Conservation (phyloP, 2,329 filamentous ascomycete species). For the Ophiostoma australiae region DNA sequence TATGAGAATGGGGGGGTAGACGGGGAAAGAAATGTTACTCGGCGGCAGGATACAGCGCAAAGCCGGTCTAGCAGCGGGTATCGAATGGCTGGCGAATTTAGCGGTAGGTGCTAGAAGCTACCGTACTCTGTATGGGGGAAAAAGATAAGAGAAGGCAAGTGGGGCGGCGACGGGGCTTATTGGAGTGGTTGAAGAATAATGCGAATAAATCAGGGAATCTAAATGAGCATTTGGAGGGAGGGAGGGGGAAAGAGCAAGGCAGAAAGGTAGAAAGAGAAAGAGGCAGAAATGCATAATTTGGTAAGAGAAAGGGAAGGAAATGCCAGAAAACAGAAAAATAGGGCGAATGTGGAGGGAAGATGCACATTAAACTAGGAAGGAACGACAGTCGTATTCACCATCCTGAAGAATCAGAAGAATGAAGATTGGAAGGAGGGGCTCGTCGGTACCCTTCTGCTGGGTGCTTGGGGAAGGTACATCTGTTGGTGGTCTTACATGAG, state of each 20-base stretch:
- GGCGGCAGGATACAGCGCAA: constrained; percentile 8
- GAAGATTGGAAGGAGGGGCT: constrained; percentile 9
- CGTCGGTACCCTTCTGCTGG: background rate
- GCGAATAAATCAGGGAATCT: constrained; percentile 6
- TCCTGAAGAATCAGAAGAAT: background rate
- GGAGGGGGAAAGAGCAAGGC: background rate
- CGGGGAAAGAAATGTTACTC: background rate
- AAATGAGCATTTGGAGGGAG: background rate
- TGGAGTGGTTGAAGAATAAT: background rate
- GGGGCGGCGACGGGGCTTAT: background rate
- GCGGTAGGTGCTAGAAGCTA: constrained; percentile 14
- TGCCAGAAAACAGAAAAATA: background rate
- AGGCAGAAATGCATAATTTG: background rate
- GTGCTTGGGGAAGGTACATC: background rate
- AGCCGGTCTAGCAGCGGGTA: background rate
- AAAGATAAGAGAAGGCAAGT: background rate
- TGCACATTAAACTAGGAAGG: background rate
- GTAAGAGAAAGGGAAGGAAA: background rate
- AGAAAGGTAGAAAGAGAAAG: background rate
- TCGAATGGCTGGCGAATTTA: background rate
- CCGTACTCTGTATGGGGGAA: background rate
- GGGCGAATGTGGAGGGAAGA: background rate
- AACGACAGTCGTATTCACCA: background rate
- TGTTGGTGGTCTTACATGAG: constrained; percentile 8
- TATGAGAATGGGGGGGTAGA: constrained; percentile 9